Percentiles rank a stretch among this genome's conserved stretches.
Conservation (phyloP, 2,329 filamentous ascomycete species). For the Whalleya microplaca region DNA sequence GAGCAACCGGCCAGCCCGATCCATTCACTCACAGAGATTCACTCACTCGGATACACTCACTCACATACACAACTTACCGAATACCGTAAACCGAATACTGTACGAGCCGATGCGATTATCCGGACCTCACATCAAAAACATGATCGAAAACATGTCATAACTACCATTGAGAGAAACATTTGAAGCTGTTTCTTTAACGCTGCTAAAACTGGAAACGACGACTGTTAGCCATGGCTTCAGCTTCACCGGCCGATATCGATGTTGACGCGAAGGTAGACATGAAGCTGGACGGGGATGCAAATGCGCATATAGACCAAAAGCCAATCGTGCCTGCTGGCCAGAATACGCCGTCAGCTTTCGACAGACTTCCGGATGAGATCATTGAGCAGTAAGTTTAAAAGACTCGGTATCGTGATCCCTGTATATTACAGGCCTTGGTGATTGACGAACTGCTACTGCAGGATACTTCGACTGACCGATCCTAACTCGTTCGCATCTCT, state of each 20-base stretch:
- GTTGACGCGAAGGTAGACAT: not conserved
- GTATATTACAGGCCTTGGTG: not conserved
- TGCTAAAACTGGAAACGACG: not conserved
- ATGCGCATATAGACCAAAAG: conserved; percentile 17
- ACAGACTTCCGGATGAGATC: conserved; percentile 68
- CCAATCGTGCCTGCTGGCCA: conserved; percentile 7
- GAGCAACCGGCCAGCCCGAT: conserved; percentile 7
- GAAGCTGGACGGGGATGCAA: not conserved
- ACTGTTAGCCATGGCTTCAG: conserved; percentile 14
- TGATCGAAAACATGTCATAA: conserved; percentile 18
- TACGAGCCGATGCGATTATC: not conserved
- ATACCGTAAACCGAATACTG: too few species aligned
- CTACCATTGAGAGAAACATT: conserved; percentile 7
- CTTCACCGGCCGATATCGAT: conserved; percentile 12
- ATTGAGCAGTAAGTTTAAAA: conserved; percentile 62
- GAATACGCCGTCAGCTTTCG: conserved; percentile 47
- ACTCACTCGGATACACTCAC: too few species aligned
- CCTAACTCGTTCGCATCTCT: conserved; percentile 70
- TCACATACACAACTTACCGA: too few species aligned
- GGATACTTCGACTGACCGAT: conserved; percentile 63
- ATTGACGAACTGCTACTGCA: conserved; percentile 36
- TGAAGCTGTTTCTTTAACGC: conserved; percentile 8
- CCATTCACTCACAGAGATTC: not conserved
- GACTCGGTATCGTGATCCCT: conserved; percentile 1
- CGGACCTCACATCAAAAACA: conserved; percentile 3